Conservation (phyloP, 768 basidiomycete genomes). For the Neoboletus brunneissimus region DNA sequence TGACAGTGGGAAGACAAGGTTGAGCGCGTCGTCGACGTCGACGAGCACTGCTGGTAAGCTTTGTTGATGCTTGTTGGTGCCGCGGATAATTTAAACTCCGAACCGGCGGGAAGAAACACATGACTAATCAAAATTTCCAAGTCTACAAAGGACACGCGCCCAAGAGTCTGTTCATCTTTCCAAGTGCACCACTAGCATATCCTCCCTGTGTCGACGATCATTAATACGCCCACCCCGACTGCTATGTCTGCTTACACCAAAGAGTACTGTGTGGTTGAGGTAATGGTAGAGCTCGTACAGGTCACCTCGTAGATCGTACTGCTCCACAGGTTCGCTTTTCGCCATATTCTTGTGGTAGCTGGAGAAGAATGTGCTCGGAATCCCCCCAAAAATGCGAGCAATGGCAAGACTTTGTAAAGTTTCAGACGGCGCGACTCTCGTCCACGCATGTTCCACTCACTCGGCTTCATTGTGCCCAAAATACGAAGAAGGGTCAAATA, state of each 20-base stretch:
- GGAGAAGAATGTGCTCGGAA: constrained; percentile 59
- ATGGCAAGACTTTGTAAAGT: constrained; percentile 57
- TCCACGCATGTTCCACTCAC: constrained; percentile 41
- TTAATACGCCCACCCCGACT: background rate
- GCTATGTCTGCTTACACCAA: constrained; percentile 53
- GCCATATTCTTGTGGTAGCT: constrained; percentile 63
- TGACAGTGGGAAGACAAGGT: constrained; percentile 13
- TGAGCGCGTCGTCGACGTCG: constrained; percentile 20
- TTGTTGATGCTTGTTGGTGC: constrained; percentile 28
- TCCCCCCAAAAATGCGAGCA: constrained; percentile 77
- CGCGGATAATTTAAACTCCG: constrained; percentile 13
- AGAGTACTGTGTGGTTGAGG: constrained; percentile 75
- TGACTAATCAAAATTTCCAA: constrained; percentile 15
- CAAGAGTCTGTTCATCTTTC: constrained; percentile 45
- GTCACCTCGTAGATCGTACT: constrained; percentile 62
- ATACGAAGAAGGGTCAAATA: constrained; percentile 77
- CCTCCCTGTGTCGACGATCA: constrained; percentile 32
- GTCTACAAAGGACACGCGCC: constrained; percentile 29
- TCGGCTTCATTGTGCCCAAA: constrained; percentile 83
- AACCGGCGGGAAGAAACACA: background rate
- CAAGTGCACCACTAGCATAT: constrained; percentile 54
- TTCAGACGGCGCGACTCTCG: background rate
- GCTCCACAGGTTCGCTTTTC: constrained; percentile 60
- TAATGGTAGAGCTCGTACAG: constrained; percentile 83
- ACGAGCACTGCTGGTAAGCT: constrained; percentile 20